Evolutionary conservation across 495 filamentous ascomycete species (phyloP), one percentile per base, ranked within the genome.

Genomic region (Hypoxylon perforatum): DNA sequence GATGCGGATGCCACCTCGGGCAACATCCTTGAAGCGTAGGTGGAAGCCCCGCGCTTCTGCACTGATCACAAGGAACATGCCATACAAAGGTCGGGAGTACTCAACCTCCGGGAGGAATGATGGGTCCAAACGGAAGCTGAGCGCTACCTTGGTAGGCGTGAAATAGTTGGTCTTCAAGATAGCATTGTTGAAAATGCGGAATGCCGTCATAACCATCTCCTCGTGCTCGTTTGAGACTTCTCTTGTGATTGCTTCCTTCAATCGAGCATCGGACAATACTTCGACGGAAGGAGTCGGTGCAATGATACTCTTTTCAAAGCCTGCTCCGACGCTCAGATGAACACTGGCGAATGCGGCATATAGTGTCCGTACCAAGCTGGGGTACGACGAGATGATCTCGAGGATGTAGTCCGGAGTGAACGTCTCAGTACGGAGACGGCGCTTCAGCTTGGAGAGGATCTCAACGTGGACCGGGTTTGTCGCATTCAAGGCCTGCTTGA

Each of bases 81-180:
- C 95, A 71, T 93, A 99, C 9, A 99, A 82, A 9, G 90, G 93
- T 76, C 93, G 91, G 44, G 96, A 92, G 73, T 99, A 99, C 78
- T 99, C 95, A 51, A 93, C 85, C 69, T 90, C 83, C 2, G 95
- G 95, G 15, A 99, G 83, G 82, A 99, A 98, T 8, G 76, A 77
- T 4, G 95, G 94, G 70, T 97, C 89, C 51, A 98, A 81, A 54
- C 95, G 88, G 89, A 98, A 99, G 80, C 93, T 97, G 63, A 99
- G 85, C 12, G 96, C 95, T 23, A 99, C 94, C 83, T 99, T 99
- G 57, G 95, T 99, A 0, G 95, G 95, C 0, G 95, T 99, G 85
- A 96, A 99, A 82, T 97, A 99, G 82, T 99, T 99, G 63, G 95
- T 98, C 86, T 97, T 98, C 66, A 98, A 82, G 33, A 97, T 87